Evolutionary conservation across 192 early-diverging fungal species (phyloP), one percentile per base, ranked within the genome.

Genomic region (Diversispora epigaea): DNA sequence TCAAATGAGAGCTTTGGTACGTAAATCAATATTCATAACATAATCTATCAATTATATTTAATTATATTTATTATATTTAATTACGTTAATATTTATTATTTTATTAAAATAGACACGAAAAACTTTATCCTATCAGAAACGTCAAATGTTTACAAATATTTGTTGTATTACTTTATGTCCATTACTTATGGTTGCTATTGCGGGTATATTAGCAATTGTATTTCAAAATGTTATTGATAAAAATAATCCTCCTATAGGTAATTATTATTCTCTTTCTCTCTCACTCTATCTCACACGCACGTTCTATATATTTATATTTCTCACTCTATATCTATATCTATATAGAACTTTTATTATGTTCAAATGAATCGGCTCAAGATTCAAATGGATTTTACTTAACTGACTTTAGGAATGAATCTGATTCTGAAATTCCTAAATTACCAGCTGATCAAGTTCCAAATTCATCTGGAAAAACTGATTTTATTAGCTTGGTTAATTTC

Each of bases 121-220:
- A 81, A 86, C 92, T 1, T 40, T 92, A n/a, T 80, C 84, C 5
- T 93, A 82, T 67, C 92, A 93, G 71, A 84, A 88, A 64, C 82
- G 92, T 17, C 92, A 93, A 71, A 81, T 81, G 69, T 89, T 91
- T 79, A 87, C 83, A 43, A 92, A 93, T 80, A 78, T 93, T 6
- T 92, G 89, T 79, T 93, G 92, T 57, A 81, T 84, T 56, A 85
- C 81, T 44, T 62, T 86, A 55, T 92, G 91, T 75, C 91, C 91
- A 0, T 80, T 91, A 22, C 64, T 91, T 17, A 92, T 92, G 89
- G 89, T 91, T 47, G 77, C 84, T 9, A 87, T 91, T 71, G 79
- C 86, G n/a, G 82, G 80, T 61, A 71, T 84, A 4, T 71, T 90
- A 70, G 88, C 88, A 21, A 80, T 80, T 15, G 76, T 88, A 21